These are phyloP conservation scores for Volutella citrinella DNA, from an alignment of 2,329 filamentous ascomycete genomes.

Conservation along the genomic window DNA sequence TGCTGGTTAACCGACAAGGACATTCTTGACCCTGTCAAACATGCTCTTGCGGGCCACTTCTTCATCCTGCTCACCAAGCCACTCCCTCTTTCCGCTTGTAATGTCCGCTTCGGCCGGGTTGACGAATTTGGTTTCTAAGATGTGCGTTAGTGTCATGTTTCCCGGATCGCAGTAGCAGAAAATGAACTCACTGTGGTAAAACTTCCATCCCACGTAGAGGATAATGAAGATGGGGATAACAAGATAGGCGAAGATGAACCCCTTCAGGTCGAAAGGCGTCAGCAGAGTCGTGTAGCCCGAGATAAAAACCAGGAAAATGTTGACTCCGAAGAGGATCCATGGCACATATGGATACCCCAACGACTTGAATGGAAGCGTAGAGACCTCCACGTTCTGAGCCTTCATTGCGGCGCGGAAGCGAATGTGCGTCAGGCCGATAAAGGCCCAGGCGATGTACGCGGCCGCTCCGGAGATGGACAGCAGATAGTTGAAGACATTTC, in stretches of 20 bases:
- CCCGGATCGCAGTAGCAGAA: too few relatives aligned
- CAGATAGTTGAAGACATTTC: slow-evolving; percentile 11
- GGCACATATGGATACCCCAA: slow-evolving; percentile 8
- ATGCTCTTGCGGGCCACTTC: neutral
- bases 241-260: slow-evolving; percentile 11
- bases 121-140: slow-evolving; percentile 10
- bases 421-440: slow-evolving; percentile 3
- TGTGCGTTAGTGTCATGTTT: neutral
- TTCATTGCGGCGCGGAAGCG: slow-evolving; percentile 4
- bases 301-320: slow-evolving; percentile 10
- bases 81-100: slow-evolving; percentile 8
- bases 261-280: slow-evolving; percentile 9
- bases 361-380: slow-evolving; percentile 1
- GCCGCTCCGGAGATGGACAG: slow-evolving; percentile 5
- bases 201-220: slow-evolving; percentile 9
- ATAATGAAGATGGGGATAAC: slow-evolving; percentile 11
- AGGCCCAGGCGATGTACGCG: slow-evolving; percentile 6
- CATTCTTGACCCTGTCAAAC: slow-evolving; percentile 1
- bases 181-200: slow-evolving; percentile 9
- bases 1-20: slow-evolving; percentile 1
- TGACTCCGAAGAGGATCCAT: slow-evolving; percentile 8
- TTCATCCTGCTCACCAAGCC: slow-evolving; percentile 4
- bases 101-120: slow-evolving; percentile 7
- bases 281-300: slow-evolving; percentile 10
- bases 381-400: slow-evolving; percentile 1